phyloP scores from a whole-genome alignment of 306 rosid species.

The Gynostemma pentaphyllum region DNA sequence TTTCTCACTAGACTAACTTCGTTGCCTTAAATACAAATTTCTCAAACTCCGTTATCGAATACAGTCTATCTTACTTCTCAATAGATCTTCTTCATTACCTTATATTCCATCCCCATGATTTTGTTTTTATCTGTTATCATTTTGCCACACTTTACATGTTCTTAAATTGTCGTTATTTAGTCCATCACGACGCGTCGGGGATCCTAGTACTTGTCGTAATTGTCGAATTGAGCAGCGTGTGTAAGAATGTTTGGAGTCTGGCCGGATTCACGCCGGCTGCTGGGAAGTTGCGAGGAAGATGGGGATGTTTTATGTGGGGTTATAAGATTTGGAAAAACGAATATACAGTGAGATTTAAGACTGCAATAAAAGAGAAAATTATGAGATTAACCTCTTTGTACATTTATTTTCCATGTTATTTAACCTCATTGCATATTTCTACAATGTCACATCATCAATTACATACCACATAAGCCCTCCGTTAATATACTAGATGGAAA shows the following conservation, averaged over 20 bases:
- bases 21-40: slow-evolving; percentile 24
- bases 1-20: slow-evolving; percentile 5
- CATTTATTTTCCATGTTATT: no score
- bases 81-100: slow-evolving; percentile 32
- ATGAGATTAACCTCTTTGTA: no score
- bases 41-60: slow-evolving; percentile 25
- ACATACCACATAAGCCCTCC: no score
- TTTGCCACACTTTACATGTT: slow-evolving; percentile 34
- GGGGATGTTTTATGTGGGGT: no score
- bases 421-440: no score
- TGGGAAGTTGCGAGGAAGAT: slow-evolving; percentile 16
- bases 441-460: no score
- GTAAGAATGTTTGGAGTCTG: slow-evolving; percentile 37
- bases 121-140: slow-evolving; percentile 35
- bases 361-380: no score
- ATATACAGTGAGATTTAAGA: no score
- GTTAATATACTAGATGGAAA: no score
- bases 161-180: slow-evolving; percentile 27
- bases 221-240: slow-evolving; percentile 37
- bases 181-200: slow-evolving; percentile 25
- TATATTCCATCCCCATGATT: slow-evolving; percentile 23
- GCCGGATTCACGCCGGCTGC: slow-evolving; percentile 15
- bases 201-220: slow-evolving; percentile 29
- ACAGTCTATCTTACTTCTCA: slow-evolving; percentile 34
- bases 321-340: no score